Evolutionary conservation across 306 rosid species (phyloP).

Genomic region (Coriaria nepalensis): DNA sequence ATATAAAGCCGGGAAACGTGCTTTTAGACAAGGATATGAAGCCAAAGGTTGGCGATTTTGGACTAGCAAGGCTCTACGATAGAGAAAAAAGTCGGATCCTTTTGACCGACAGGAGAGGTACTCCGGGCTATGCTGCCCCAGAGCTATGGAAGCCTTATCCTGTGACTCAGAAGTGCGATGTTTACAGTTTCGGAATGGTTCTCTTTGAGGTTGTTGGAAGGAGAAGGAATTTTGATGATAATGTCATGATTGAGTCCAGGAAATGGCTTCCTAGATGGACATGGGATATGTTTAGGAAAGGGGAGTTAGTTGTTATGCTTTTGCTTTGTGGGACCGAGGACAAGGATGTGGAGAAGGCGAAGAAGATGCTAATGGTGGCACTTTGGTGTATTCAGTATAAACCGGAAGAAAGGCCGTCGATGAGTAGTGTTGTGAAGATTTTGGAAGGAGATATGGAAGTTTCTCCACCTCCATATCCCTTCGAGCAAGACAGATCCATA

Average conservation of each 20-base stretch:
- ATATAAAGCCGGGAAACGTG: conserved; percentile 43
- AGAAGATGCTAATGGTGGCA: conserved; percentile 29
- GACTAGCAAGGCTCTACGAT: conserved; percentile 34
- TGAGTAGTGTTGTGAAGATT: conserved; percentile 41
- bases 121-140: conserved; percentile 42
- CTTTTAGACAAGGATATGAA: conserved; percentile 24
- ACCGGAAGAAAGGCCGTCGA: conserved; percentile 35
- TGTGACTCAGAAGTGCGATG: conserved; percentile 37
- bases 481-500: conserved; percentile 7
- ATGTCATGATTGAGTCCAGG: conserved; percentile 13
- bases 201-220: conserved; percentile 34
- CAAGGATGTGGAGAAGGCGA: conserved; percentile 16
- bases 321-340: conserved; percentile 24
- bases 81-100: conserved; percentile 27
- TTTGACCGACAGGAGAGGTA: conserved; percentile 36
- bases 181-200: conserved; percentile 42
- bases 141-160: conserved; percentile 42
- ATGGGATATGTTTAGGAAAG: conserved; percentile 23
- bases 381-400: conserved; percentile 33
- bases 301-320: conserved; percentile 10
- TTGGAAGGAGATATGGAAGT: conserved; percentile 39
- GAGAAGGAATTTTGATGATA: conserved; percentile 24
- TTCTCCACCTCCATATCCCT: conserved; percentile 28
- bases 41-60: conserved; percentile 45
- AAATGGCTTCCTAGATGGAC: conserved; percentile 39